These are phyloP conservation scores for Misopates orontium DNA, from an alignment of 257 asterid species.

Conservation along the genomic window DNA sequence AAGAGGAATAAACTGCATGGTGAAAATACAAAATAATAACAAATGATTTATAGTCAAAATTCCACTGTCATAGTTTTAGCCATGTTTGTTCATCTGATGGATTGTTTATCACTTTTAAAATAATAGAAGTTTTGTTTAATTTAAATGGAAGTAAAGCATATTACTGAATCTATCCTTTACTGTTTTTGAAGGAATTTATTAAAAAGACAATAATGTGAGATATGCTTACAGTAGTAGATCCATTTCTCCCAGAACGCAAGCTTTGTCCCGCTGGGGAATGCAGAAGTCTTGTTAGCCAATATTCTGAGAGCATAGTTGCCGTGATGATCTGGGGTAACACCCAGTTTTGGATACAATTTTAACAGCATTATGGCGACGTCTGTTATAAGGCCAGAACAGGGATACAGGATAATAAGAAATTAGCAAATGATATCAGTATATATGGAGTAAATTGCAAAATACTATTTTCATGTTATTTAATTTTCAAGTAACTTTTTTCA, in stretches of 20 bases:
- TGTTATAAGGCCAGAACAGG: background rate
- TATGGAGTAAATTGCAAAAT: too few species aligned
- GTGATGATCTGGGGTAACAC: slow-evolving; percentile 30
- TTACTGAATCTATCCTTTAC: background rate
- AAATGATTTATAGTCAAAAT: too few species aligned
- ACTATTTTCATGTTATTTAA: too few species aligned
- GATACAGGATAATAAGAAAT: background rate
- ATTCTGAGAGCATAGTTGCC: slow-evolving; percentile 36
- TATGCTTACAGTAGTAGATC: slow-evolving; percentile 39
- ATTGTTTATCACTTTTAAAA: too few species aligned
- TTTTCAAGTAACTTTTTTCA: too few species aligned
- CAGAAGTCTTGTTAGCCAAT: slow-evolving; percentile 48
- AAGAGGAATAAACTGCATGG: too few species aligned
- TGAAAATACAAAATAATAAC: too few species aligned
- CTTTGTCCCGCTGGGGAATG: slow-evolving; percentile 42
- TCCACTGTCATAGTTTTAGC: too few species aligned
- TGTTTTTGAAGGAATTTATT: background rate
- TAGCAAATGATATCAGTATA: background rate
- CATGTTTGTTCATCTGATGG: too few species aligned
- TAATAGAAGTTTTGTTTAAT: too few species aligned
- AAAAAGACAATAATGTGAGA: background rate
- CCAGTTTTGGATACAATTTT: slow-evolving; percentile 35
- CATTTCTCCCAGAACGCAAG: slow-evolving; percentile 33
- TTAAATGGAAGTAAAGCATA: background rate
- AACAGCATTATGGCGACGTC: slow-evolving; percentile 45